phyloP scores from a whole-genome alignment of 2,329 filamentous ascomycete genomes.

The Emydomyces testavorans region DNA sequence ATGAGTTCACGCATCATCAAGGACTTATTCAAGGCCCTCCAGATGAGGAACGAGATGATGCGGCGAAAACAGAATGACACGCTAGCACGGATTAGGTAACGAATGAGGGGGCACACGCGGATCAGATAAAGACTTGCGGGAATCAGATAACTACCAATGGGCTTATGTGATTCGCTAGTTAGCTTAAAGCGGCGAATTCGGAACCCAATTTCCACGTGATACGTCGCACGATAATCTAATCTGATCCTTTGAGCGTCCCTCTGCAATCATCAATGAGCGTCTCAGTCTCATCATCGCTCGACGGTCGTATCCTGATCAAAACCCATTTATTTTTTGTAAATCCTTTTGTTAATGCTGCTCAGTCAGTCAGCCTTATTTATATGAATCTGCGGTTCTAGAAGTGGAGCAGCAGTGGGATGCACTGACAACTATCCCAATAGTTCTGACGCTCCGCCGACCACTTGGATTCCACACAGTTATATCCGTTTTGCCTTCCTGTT shows the following conservation, averaged over 20 bases:
- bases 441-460: slow-evolving; percentile 6
- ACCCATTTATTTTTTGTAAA: no score
- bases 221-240: slow-evolving; percentile 20
- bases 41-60: no score
- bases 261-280: slow-evolving; percentile 1
- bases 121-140: slow-evolving; percentile 16
- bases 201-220: slow-evolving; percentile 15
- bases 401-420: neutral
- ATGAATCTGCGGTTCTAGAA: neutral
- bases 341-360: no score
- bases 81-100: slow-evolving; percentile 2
- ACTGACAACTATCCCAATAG: neutral
- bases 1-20: no score
- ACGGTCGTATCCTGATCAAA: no score
- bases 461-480: neutral
- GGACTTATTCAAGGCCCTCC: no score
- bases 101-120: neutral
- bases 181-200: slow-evolving; percentile 11
- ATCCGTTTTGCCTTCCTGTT: neutral
- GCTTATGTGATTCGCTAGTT: slow-evolving; percentile 6
- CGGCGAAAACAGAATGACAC: neutral
- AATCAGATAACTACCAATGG: slow-evolving; percentile 14
- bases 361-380: neutral
- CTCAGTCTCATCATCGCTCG: no score
- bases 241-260: slow-evolving; percentile 18